phyloP scores from a whole-genome alignment of 805 yeast genomes.

The Pichia manshurica region DNA sequence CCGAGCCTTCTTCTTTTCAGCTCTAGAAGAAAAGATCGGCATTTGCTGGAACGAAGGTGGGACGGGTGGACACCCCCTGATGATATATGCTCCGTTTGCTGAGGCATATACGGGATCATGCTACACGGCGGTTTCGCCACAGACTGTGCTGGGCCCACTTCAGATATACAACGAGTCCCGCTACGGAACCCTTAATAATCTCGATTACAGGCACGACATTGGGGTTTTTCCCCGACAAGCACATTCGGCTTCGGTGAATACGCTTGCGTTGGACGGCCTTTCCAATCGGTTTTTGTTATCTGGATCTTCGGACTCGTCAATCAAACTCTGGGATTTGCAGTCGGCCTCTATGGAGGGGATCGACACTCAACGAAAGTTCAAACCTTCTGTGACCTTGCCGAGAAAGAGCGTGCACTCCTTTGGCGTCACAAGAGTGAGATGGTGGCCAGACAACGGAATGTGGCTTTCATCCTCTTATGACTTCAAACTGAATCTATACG shows the following conservation, averaged over 20 bases:
- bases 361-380: slow-evolving; percentile 13
- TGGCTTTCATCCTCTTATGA: slow-evolving; percentile 81
- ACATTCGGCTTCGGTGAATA: slow-evolving; percentile 51
- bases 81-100: not conserved
- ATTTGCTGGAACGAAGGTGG: no score
- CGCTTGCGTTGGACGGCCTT: slow-evolving; percentile 49
- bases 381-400: slow-evolving; percentile 23
- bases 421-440: slow-evolving; percentile 67
- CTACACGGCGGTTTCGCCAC: not conserved
- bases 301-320: slow-evolving; percentile 68
- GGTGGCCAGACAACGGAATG: slow-evolving; percentile 96
- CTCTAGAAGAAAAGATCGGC: no score
- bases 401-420: slow-evolving; percentile 49
- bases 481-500: slow-evolving; percentile 74
- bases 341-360: slow-evolving; percentile 15
- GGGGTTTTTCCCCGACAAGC: slow-evolving; percentile 39
- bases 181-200: slow-evolving; percentile 19
- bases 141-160: slow-evolving; percentile 5
- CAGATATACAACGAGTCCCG: slow-evolving; percentile 24
- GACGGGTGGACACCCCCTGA: no score
- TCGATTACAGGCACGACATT: slow-evolving; percentile 15
- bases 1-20: no score
- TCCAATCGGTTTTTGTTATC: slow-evolving; percentile 48
- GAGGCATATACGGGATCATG: slow-evolving; percentile 1
- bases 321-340: slow-evolving; percentile 61